Percentiles rank a stretch among this genome's conserved stretches.
Conservation (phyloP, 1,284 basidiomycete genomes). For the Neonothopanus nambi region DNA sequence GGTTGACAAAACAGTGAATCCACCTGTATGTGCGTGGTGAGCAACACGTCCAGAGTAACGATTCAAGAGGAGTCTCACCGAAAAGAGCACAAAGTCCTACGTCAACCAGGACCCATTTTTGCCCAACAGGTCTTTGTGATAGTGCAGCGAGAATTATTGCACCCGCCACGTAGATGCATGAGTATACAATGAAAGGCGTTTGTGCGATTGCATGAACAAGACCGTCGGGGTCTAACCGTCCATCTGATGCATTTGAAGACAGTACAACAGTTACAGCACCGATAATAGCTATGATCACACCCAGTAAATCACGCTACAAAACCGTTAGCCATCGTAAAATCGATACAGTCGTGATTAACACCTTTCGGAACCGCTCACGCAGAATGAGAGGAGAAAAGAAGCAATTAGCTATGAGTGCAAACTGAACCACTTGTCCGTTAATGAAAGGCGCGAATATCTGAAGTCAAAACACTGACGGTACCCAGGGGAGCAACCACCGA, state of each 20-base stretch:
- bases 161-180: constrained; percentile 58
- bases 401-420: constrained; percentile 93
- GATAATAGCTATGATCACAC: constrained; percentile 79
- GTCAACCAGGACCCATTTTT: constrained; percentile 79
- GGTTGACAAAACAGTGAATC: constrained; percentile 93
- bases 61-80: constrained; percentile 49
- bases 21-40: constrained; percentile 50
- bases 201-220: constrained; percentile 72
- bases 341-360: constrained; percentile 23
- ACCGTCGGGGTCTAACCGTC: constrained; percentile 67
- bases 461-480: constrained; percentile 59
- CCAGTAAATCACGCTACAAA: constrained; percentile 76
- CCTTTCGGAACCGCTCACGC: constrained; percentile 75
- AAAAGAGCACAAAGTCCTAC: constrained; percentile 87
- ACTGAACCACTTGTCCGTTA: constrained; percentile 39
- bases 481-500: constrained; percentile 95
- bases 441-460: constrained; percentile 11
- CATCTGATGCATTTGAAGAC: constrained; percentile 71
- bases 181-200: constrained; percentile 75
- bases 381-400: constrained; percentile 90
- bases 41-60: constrained; percentile 2
- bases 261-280: constrained; percentile 93
- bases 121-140: constrained; percentile 61
- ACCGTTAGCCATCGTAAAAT: constrained; percentile 21
- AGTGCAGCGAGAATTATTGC: constrained; percentile 61